Evolutionary conservation across 257 asterid genomes (phyloP).

Genomic region (Capsicum chinense): DNA sequence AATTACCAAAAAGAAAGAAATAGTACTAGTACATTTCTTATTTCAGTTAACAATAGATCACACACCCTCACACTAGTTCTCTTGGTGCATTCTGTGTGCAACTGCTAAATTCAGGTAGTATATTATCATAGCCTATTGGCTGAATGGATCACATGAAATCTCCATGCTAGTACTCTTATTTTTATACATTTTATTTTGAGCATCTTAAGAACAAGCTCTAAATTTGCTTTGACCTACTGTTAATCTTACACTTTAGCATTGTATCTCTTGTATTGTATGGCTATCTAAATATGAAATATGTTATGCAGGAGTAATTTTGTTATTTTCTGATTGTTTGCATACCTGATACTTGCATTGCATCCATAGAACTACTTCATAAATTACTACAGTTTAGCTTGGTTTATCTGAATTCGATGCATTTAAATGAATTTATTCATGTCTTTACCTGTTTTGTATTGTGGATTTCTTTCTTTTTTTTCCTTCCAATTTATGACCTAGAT

Average conservation of each 20-base stretch:
- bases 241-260: not conserved
- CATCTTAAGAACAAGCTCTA: not conserved
- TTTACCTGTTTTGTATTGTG: not conserved
- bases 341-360: not conserved
- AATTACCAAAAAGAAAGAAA: not conserved
- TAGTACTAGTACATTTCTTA: not conserved
- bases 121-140: not conserved
- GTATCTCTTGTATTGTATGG: not conserved
- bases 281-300: not conserved
- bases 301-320: too few relatives aligned
- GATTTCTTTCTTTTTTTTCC: too few relatives aligned
- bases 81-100: not conserved
- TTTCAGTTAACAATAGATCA: not conserved
- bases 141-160: not conserved
- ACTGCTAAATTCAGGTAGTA: constrained; percentile 22
- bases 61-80: not conserved
- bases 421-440: not conserved
- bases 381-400: not conserved
- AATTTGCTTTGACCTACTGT: not conserved
- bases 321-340: not conserved
- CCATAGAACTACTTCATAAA: not conserved
- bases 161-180: not conserved
- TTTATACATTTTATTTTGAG: not conserved
- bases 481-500: not conserved
- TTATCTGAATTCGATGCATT: not conserved